Conservation (phyloP, 2,329 filamentous ascomycete genomes). For the Ophiostoma triangulosporum region DNA sequence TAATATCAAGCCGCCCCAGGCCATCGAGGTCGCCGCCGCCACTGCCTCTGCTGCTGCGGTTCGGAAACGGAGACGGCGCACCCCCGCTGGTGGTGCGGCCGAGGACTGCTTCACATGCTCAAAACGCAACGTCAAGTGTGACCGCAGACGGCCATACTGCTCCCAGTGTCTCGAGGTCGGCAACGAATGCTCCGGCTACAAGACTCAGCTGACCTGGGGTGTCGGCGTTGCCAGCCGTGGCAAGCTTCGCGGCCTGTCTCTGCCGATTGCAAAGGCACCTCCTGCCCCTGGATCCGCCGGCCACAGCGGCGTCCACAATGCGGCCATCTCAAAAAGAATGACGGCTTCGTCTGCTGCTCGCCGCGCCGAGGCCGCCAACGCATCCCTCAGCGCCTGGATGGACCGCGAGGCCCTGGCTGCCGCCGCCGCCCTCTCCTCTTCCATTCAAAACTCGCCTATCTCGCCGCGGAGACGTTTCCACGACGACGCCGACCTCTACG, state of each 20-base stretch:
- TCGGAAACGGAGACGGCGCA: constrained; percentile 72
- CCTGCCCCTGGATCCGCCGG: constrained; percentile 26
- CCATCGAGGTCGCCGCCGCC: constrained; percentile 18
- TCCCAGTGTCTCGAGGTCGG: constrained; percentile 85
- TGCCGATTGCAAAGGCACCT: constrained; percentile 51
- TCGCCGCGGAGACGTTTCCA: constrained; percentile 21
- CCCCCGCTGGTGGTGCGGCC: constrained; percentile 73
- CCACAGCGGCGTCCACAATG: constrained; percentile 8
- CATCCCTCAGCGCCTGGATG: constrained; percentile 26
- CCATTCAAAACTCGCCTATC: constrained; percentile 10
- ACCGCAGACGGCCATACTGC: constrained; percentile 85
- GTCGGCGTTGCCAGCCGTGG: constrained; percentile 90
- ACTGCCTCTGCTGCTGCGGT: constrained; percentile 21
- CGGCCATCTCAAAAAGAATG: constrained; percentile 31
- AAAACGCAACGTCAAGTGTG: constrained; percentile 73
- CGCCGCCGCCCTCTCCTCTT: constrained; percentile 2
- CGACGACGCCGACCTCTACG: constrained; percentile 25
- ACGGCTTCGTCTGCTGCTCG: constrained; percentile 22
- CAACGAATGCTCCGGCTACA: constrained; percentile 90
- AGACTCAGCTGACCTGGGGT: constrained; percentile 92
- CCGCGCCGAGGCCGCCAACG: constrained; percentile 29
- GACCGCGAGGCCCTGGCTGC: constrained; percentile 21
- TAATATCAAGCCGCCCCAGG: constrained; percentile 33
- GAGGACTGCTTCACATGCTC: constrained; percentile 93
- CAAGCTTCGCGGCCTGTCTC: constrained; percentile 78